These are phyloP conservation scores for Micromonas pusilla DNA, from an alignment of 139 green algal species.

Conservation along the genomic window DNA sequence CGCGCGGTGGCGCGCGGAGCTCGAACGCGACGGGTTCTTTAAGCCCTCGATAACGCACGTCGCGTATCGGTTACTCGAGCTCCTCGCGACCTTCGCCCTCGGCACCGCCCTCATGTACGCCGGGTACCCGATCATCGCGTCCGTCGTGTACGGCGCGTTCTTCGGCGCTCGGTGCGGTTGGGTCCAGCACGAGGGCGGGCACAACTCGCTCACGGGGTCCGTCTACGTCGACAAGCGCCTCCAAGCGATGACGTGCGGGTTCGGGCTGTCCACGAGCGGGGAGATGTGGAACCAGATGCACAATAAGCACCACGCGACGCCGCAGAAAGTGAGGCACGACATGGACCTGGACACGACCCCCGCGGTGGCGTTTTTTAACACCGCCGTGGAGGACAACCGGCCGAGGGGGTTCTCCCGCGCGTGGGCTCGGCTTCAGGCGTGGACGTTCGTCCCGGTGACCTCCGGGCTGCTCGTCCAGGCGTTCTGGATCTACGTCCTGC, in stretches of 20 bases:
- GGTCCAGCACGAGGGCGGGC: conserved; percentile 35
- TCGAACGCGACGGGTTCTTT: conserved; percentile 34
- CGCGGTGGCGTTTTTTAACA: conserved; percentile 34
- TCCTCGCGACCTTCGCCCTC: conserved; percentile 18
- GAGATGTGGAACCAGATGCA: conserved; percentile 31
- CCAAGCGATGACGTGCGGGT: conserved; percentile 21
- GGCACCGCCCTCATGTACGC: conserved; percentile 9
- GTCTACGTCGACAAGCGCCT: conserved; percentile 28
- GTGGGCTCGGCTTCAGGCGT: conserved; percentile 27
- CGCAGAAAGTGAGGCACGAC: conserved; percentile 35
- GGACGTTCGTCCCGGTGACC: conserved; percentile 31
- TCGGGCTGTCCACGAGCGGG: conserved; percentile 16
- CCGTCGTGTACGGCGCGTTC: conserved; percentile 11
- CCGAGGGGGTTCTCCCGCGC: conserved; percentile 2
- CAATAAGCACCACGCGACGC: conserved; percentile 38
- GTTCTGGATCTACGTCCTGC: conserved; percentile 30
- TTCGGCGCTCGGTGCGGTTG: conserved; percentile 34
- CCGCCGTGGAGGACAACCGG: conserved; percentile 15
- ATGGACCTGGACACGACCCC: conserved; percentile 35
- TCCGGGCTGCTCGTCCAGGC: conserved; percentile 18
- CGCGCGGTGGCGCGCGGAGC: conserved; percentile 12
- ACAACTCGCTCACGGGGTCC: conserved; percentile 33
- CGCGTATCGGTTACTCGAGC: conserved; percentile 28
- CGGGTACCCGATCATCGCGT: neutral
- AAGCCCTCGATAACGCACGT: conserved; percentile 23